phyloP scores from a whole-genome alignment of 2,329 filamentous ascomycete species.

The Saccharata proteae region DNA sequence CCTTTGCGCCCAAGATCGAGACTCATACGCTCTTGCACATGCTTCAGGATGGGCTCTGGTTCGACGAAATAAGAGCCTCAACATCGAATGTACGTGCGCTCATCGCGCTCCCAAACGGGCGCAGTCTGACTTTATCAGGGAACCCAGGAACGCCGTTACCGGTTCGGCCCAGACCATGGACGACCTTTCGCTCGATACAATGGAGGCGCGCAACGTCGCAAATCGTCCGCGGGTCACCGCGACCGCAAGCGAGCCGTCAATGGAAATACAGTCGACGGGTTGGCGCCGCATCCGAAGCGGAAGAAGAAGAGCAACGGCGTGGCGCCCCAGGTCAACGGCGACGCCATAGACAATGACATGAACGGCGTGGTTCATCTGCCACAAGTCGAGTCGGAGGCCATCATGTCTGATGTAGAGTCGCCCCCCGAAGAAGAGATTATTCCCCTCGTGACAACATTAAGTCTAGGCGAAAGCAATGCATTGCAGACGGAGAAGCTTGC shows the following conservation, averaged over 20 bases:
- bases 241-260: constrained; percentile 6
- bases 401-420: constrained; percentile 25
- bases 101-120: not conserved
- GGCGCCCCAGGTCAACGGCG: constrained; percentile 29
- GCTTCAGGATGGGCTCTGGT: constrained; percentile 49
- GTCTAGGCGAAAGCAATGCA: constrained; percentile 24
- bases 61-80: constrained; percentile 30
- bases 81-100: constrained; percentile 7
- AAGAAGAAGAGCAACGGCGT: constrained; percentile 17
- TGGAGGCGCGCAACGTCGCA: constrained; percentile 16
- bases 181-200: constrained; percentile 25
- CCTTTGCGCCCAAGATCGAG: constrained; percentile 48
- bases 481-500: constrained; percentile 25
- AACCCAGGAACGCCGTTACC: constrained; percentile 17
- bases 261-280: constrained; percentile 21
- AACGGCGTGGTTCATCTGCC: constrained; percentile 15
- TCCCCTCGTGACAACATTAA: constrained; percentile 22
- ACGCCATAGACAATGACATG: constrained; percentile 35
- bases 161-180: constrained; percentile 27
- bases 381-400: constrained; percentile 24
- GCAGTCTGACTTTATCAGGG: constrained; percentile 4
- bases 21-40: constrained; percentile 48
- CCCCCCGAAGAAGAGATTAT: constrained; percentile 25
- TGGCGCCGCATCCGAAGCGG: constrained; percentile 20
- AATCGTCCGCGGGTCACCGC: constrained; percentile 6